phyloP scores from a whole-genome alignment of 441 rosid genomes.

The Theobroma grandiflorum region DNA sequence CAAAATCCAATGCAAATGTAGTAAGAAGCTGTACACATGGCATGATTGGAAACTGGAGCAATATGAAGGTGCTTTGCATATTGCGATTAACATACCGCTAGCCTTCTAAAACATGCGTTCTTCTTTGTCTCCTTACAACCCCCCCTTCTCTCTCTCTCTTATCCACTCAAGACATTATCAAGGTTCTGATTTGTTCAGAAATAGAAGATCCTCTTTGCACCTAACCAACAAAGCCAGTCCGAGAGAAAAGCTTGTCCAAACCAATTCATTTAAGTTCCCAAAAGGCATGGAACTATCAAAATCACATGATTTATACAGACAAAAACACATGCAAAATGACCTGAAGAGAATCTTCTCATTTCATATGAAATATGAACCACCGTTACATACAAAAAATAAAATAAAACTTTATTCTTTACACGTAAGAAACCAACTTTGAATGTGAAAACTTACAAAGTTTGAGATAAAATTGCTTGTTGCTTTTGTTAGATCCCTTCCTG shows the following conservation, averaged over 20 bases:
- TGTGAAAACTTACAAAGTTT: slow-evolving; percentile 32
- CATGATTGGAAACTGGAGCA: neutral
- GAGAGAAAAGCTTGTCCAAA: neutral
- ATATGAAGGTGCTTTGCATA: neutral
- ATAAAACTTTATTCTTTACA: slow-evolving; percentile 20
- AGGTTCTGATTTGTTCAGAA: too few relatives aligned
- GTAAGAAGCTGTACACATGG: neutral
- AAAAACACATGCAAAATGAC: neutral
- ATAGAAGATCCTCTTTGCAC: too few relatives aligned
- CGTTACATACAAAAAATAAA: slow-evolving; percentile 10
- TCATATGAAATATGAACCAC: slow-evolving; percentile 3
- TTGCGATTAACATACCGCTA: neutral
- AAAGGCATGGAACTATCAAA: neutral
- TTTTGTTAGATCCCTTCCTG: slow-evolving; percentile 27
- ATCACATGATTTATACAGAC: neutral
- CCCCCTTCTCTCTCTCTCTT: too few relatives aligned
- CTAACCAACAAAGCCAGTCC: neutral
- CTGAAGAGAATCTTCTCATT: slow-evolving; percentile 18
- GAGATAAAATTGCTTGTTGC: slow-evolving; percentile 7
- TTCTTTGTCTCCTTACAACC: too few relatives aligned
- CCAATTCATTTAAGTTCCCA: neutral
- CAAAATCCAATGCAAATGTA: neutral
- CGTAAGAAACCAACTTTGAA: slow-evolving; percentile 21
- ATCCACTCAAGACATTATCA: too few relatives aligned
- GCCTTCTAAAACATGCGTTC: neutral